Conservation (phyloP, 192 early-diverging fungal species). For the Gamsiella multidivaricata region DNA sequence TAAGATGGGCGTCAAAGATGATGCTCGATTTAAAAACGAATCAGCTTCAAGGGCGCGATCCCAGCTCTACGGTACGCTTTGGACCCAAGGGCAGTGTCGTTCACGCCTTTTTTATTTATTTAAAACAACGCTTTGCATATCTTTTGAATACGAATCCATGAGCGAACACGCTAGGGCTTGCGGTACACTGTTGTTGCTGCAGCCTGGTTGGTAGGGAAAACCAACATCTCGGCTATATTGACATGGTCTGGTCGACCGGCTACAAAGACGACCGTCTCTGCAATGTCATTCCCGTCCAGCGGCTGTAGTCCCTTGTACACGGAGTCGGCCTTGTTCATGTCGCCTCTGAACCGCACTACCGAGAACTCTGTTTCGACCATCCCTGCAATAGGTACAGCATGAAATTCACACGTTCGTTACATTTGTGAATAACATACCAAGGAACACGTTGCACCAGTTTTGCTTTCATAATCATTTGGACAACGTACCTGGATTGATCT, state of each 20-base stretch:
- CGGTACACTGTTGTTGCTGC: slow-evolving; percentile 46
- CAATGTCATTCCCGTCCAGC: slow-evolving; percentile 40
- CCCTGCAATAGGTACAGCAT: background rate
- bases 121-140: background rate
- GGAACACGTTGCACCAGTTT: background rate
- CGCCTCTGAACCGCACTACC: slow-evolving; percentile 78
- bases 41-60: too few relatives aligned
- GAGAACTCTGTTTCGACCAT: slow-evolving; percentile 95
- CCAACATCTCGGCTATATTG: slow-evolving; percentile 74
- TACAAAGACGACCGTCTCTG: slow-evolving; percentile 83
- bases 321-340: slow-evolving; percentile 68
- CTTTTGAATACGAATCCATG: too few relatives aligned
- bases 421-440: background rate
- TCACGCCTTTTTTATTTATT: too few relatives aligned
- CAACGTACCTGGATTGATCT: slow-evolving; percentile 79
- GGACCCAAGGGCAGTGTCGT: too few relatives aligned
- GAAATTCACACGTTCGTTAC: background rate
- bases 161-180: slow-evolving; percentile 10
- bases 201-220: slow-evolving; percentile 52
- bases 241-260: slow-evolving; percentile 80
- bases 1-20: too few relatives aligned
- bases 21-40: too few relatives aligned
- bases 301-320: slow-evolving; percentile 78
- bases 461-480: background rate
- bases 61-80: too few relatives aligned